phyloP scores from a whole-genome alignment of 2,329 filamentous ascomycete species.

The Apiospora pterosperma region DNA sequence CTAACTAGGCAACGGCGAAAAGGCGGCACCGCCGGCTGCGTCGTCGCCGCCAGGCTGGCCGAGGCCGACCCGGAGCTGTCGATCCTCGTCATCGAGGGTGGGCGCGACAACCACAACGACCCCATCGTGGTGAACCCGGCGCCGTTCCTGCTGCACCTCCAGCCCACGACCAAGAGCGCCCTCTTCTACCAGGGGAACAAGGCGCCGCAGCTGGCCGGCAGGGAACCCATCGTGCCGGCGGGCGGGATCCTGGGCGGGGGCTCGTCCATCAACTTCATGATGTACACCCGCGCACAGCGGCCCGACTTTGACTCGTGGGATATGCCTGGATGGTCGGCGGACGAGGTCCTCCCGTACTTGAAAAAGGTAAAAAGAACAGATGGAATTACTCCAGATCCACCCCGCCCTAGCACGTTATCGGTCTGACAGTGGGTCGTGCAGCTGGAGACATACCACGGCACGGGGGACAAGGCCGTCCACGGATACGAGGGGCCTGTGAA shows the following conservation, averaged over 20 bases:
- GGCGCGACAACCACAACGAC: conserved; percentile 8
- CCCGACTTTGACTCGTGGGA: conserved; percentile 30
- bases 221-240: conserved; percentile 36
- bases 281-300: conserved; percentile 32
- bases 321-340: conserved; percentile 25
- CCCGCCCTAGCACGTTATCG: conserved; percentile 26
- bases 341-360: conserved; percentile 44
- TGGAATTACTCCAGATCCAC: no score
- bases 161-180: conserved; percentile 38
- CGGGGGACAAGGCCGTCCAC: conserved; percentile 39
- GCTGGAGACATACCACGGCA: conserved; percentile 27
- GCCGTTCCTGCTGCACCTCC: conserved; percentile 44
- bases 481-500: conserved; percentile 46
- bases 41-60: conserved; percentile 9
- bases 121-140: conserved; percentile 37
- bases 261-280: conserved; percentile 47
- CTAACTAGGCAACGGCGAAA: neutral
- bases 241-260: conserved; percentile 53
- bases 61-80: conserved; percentile 6
- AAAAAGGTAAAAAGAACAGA: conserved; percentile 40
- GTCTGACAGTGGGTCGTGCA: conserved; percentile 19
- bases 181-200: conserved; percentile 43
- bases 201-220: conserved; percentile 36
- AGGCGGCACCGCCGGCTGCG: conserved; percentile 9
- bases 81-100: conserved; percentile 8